Evolutionary conservation across 768 basidiomycete genomes (phyloP).

Genomic region (Thelephora aurantiotincta): DNA sequence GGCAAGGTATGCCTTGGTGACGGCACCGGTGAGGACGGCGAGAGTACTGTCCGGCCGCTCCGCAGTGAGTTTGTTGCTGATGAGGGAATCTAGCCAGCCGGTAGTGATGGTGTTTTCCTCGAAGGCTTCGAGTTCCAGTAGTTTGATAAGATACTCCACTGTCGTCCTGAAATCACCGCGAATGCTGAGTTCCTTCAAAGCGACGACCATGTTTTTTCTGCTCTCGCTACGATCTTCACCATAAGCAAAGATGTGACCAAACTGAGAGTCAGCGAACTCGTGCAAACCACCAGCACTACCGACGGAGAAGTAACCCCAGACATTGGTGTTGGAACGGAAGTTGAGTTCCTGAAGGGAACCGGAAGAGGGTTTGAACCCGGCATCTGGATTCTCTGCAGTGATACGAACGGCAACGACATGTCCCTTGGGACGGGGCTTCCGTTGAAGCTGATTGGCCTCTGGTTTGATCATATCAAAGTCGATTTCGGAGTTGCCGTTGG

Average conservation of each 20-base stretch:
- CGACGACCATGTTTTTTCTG: slow-evolving; percentile 99
- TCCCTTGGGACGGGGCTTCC: slow-evolving; percentile 92
- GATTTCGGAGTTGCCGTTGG: slow-evolving; percentile 79
- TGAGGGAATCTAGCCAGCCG: slow-evolving; percentile 95
- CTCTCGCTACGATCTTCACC: slow-evolving; percentile 92
- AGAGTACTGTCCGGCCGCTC: slow-evolving; percentile 89
- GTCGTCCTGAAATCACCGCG: slow-evolving; percentile 98
- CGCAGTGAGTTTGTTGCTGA: slow-evolving; percentile 93
- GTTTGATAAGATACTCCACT: slow-evolving; percentile 97
- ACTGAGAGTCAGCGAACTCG: slow-evolving; percentile 98
- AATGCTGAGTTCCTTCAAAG: slow-evolving; percentile 94
- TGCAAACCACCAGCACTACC: slow-evolving; percentile 90
- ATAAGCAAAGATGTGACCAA: slow-evolving; percentile 98
- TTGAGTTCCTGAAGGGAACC: slow-evolving; percentile 96
- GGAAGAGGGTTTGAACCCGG: slow-evolving; percentile 98
- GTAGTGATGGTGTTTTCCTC: slow-evolving; percentile 97
- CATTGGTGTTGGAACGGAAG: slow-evolving; percentile 97
- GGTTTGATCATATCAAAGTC: slow-evolving; percentile 95
- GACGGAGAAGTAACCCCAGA: slow-evolving; percentile 99
- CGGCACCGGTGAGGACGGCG: slow-evolving; percentile 92
- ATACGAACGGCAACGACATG: slow-evolving; percentile 99
- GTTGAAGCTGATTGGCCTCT: slow-evolving; percentile 75
- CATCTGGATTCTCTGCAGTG: slow-evolving; percentile 98
- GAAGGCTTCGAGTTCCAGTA: slow-evolving; percentile 91
- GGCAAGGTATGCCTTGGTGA: slow-evolving; percentile 86